Conservation (phyloP, 495 filamentous ascomycete species). For the Aspergillus ellipticus region DNA sequence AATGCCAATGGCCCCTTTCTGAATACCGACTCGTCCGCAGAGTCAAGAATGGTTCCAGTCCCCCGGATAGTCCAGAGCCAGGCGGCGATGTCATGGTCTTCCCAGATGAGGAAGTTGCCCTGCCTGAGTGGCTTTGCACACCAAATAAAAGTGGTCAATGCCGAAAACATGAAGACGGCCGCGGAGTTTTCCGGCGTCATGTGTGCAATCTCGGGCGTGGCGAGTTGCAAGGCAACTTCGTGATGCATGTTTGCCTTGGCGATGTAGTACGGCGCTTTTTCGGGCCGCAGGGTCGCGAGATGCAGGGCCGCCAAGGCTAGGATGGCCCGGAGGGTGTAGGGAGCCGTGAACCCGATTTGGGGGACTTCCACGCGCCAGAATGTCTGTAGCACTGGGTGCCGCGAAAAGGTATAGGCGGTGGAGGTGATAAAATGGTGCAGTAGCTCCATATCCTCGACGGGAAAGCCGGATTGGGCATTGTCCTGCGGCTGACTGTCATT, state of each 20-base stretch:
- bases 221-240: slow-evolving; percentile 25
- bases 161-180: slow-evolving; percentile 38
- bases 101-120: slow-evolving; percentile 30
- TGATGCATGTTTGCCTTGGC: slow-evolving; percentile 33
- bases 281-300: slow-evolving; percentile 25
- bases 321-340: slow-evolving; percentile 30
- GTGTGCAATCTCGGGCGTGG: slow-evolving; percentile 19
- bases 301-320: slow-evolving; percentile 37
- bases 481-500: neutral
- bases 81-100: slow-evolving; percentile 35
- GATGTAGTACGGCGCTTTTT: slow-evolving; percentile 14
- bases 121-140: slow-evolving; percentile 17
- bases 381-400: slow-evolving; percentile 22
- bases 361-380: slow-evolving; percentile 31
- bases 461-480: neutral
- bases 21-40: slow-evolving; percentile 19
- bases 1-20: slow-evolving; percentile 17
- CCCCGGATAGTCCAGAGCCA: slow-evolving; percentile 39
- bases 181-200: slow-evolving; percentile 26
- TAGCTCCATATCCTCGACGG: slow-evolving; percentile 26
- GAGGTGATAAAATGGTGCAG: slow-evolving; percentile 36
- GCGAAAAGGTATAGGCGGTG: slow-evolving; percentile 35
- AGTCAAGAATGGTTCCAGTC: slow-evolving; percentile 31
- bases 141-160: slow-evolving; percentile 24
- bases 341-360: slow-evolving; percentile 28